These are phyloP conservation scores for Primulina tabacum DNA, from an alignment of 257 asterid species.

Conservation along the genomic window DNA sequence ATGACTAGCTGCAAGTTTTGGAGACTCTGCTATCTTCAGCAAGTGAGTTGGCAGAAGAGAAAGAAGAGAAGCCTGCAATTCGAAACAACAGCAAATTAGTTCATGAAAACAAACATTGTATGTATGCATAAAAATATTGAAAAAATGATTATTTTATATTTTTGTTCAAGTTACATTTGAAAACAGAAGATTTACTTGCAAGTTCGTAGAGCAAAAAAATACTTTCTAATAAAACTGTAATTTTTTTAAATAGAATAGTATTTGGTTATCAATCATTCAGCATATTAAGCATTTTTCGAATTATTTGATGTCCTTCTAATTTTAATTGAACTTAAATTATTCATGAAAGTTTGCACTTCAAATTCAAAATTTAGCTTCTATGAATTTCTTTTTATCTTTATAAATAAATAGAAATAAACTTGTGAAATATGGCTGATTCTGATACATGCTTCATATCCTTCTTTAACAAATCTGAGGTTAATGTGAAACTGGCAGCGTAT, in stretches of 20 bases:
- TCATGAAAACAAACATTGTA: background rate
- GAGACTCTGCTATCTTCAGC: conserved; percentile 56
- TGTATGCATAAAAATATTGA: no score
- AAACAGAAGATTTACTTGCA: no score
- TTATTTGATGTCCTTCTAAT: background rate
- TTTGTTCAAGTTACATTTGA: no score
- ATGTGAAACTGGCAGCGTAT: background rate
- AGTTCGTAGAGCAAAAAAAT: no score
- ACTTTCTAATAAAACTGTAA: no score
- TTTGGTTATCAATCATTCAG: background rate
- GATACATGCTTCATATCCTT: background rate
- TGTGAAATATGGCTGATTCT: background rate
- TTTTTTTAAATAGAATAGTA: no score
- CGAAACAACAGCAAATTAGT: background rate
- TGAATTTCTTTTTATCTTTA: no score
- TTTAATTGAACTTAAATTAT: no score
- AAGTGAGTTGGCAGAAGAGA: conserved; percentile 77
- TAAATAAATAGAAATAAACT: no score
- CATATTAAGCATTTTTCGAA: background rate
- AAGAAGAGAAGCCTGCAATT: conserved; percentile 83
- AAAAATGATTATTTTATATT: no score
- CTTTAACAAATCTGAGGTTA: no score
- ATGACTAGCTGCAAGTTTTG: conserved; percentile 59
- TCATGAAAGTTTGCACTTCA: background rate
- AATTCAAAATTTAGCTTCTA: background rate